phyloP scores from a whole-genome alignment of 306 rosid species.

The Quercus ilex region DNA sequence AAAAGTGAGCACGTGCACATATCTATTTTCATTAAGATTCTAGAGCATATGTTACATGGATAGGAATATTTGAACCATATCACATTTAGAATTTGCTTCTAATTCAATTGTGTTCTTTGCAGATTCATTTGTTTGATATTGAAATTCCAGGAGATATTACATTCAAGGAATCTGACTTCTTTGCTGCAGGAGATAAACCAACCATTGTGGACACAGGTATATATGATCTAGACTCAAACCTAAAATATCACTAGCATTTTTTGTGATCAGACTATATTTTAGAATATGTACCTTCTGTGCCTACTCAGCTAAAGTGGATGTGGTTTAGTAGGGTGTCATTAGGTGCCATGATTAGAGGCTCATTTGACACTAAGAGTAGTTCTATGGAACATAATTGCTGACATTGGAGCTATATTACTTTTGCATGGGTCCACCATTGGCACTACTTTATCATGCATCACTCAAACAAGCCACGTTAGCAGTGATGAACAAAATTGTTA shows the following conservation, averaged over 20 bases:
- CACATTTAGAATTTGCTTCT: background rate
- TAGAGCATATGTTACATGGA: background rate
- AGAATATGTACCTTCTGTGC: background rate
- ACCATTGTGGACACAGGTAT: constrained; percentile 37
- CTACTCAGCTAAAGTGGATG: background rate
- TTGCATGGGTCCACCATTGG: too few species aligned
- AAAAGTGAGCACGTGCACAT: background rate
- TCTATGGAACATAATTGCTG: too few species aligned
- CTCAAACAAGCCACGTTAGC: too few species aligned
- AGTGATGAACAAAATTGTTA: too few species aligned
- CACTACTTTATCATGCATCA: too few species aligned
- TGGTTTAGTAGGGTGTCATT: background rate
- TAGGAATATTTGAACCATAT: background rate
- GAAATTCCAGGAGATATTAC: constrained; percentile 30
- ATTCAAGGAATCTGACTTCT: constrained; percentile 31
- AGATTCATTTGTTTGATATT: constrained; percentile 35
- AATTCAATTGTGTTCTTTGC: background rate
- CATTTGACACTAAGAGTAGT: too few species aligned
- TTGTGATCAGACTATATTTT: background rate
- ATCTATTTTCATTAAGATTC: background rate
- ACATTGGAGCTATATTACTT: too few species aligned
- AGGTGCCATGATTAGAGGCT: background rate
- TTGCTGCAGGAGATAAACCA: constrained; percentile 26
- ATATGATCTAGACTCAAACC: background rate
- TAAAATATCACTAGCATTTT: background rate